Conservation (phyloP, 345 rosid genomes). For the Luvunga scandens region DNA sequence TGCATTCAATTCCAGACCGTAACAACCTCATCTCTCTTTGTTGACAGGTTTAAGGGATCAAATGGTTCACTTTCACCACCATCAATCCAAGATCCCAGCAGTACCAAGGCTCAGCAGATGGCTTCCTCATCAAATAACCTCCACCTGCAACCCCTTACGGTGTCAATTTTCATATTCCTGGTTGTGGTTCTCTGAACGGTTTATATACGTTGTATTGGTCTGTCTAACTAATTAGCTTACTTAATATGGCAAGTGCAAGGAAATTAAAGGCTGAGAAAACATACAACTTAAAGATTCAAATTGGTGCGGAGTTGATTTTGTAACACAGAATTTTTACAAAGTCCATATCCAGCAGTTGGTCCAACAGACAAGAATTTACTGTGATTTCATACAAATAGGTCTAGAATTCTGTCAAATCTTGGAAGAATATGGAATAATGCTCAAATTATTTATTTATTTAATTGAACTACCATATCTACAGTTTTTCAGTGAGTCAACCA, state of each 20-base stretch:
- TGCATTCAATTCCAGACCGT: too few relatives aligned
- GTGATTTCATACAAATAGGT: background rate
- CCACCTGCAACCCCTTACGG: conserved; percentile 33
- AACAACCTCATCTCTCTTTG: background rate
- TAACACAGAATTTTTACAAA: background rate
- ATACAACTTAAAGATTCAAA: background rate
- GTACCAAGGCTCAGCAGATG: conserved; percentile 29
- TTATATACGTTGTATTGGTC: background rate
- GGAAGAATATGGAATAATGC: background rate
- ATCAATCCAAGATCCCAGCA: conserved; percentile 25
- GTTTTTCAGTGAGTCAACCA: background rate
- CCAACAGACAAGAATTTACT: background rate
- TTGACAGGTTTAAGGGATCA: conserved; percentile 35
- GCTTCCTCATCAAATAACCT: conserved; percentile 47
- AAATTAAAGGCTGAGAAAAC: background rate
- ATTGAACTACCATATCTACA: background rate
- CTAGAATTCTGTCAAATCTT: background rate
- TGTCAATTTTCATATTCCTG: conserved; percentile 31
- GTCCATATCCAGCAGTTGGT: background rate
- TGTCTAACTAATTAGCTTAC: background rate
- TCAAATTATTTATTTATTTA: background rate
- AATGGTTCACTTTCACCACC: conserved; percentile 23
- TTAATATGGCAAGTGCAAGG: background rate
- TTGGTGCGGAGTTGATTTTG: background rate
- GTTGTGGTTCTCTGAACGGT: conserved; percentile 17